Base-by-base conservation (phyloP, 2,329 filamentous ascomycete species). In the Exserohilum turcica region DNA sequence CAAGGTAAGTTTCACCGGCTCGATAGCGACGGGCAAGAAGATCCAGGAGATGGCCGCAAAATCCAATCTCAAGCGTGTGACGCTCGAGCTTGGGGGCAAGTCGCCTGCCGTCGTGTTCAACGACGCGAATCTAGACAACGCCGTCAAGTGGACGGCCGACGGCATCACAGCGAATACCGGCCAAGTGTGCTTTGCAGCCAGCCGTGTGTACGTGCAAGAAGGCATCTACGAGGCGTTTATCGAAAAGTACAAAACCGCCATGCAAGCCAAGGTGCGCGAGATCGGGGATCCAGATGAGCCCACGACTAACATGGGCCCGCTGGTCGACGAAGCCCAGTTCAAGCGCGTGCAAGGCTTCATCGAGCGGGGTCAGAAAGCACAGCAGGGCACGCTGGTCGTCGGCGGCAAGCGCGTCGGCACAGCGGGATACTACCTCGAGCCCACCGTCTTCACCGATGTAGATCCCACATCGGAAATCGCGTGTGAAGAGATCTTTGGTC, bases 21-120 rank as follows among this genome's bases (percentile, higher is more conserved):
- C 66, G 21, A 74, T 73, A 18, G 29, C 59, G 29, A 54, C 76
- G 36, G 45, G 77, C 5, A 76, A 75, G 52, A 72, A 73, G 36
- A 75, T 79, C 43, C 71, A 76, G 48, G 67, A 74, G 43, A 72
- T 74, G 53, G 75, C 76, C 4, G 72, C 75, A 3, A 72, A 74
- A 19, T 74, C 66, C 1, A 78, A 78, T 45, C 61, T 79, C 6
- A 79, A 79, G 65, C 66, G 72, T 16, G 73, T 78, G 4, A 77
- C 74, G 0, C 71, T 79, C 10, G 77, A 79, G 54, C 67, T 78
- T 1, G 77, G 77, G 15, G 78, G 78, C 13, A 79, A 80, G 57
- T 74, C 68, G 7, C 77, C 78, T 0, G 73, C 73, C 1, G 65
- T 79, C 5, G 68, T 79, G 6, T 79, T 80, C 52, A 74, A 78